phyloP scores from a whole-genome alignment of 2,329 filamentous ascomycete species.

The Nemania sp. region DNA sequence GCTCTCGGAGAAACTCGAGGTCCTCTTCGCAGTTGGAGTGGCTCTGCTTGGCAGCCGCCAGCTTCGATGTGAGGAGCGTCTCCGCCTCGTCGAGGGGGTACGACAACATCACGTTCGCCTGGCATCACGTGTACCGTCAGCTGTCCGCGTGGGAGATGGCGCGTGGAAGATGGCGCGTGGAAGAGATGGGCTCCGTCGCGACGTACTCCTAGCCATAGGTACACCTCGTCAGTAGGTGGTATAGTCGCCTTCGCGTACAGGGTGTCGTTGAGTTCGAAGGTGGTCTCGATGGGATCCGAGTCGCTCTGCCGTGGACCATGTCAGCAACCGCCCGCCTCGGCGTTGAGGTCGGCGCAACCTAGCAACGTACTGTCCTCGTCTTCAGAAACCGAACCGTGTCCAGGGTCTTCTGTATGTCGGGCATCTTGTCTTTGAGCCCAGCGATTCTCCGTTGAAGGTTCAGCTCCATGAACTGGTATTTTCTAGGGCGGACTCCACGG shows the following conservation, averaged over 20 bases:
- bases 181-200: background rate
- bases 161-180: background rate
- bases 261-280: constrained; percentile 96
- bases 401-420: constrained; percentile 94
- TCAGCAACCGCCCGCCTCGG: background rate
- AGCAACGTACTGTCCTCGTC: constrained; percentile 64
- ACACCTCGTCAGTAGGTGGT: constrained; percentile 85
- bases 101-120: constrained; percentile 97
- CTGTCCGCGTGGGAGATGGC: background rate
- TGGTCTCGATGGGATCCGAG: constrained; percentile 79
- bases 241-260: constrained; percentile 87
- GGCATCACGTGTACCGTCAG: constrained; percentile 3
- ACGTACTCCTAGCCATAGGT: constrained; percentile 90
- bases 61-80: constrained; percentile 74
- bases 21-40: constrained; percentile 93
- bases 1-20: constrained; percentile 90
- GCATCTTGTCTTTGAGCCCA: constrained; percentile 91
- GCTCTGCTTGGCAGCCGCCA: constrained; percentile 77
- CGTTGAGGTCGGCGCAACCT: background rate
- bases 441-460: constrained; percentile 83
- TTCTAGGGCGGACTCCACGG: constrained; percentile 57
- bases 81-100: constrained; percentile 91
- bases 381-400: constrained; percentile 89
- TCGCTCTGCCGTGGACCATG: constrained; percentile 45
- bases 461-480: constrained; percentile 99